These are phyloP conservation scores for Apiotrichum mycotoxinovorans DNA, from an alignment of 1,284 basidiomycete genomes.

Conservation along the genomic window DNA sequence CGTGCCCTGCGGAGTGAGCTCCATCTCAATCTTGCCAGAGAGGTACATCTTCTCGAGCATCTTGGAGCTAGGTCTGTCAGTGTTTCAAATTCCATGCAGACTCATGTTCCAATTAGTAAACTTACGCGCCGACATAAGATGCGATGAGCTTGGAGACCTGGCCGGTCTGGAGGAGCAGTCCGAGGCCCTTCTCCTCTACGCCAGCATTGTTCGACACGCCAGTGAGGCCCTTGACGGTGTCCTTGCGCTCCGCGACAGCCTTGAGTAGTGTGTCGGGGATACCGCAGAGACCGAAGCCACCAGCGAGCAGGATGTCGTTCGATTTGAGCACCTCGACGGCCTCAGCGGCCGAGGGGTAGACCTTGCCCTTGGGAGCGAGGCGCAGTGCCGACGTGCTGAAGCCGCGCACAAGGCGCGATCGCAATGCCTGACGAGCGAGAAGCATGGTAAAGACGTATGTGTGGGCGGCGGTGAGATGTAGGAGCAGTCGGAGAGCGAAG, in stretches of 20 bases:
- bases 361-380: slow-evolving; percentile 52
- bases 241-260: slow-evolving; percentile 64
- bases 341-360: slow-evolving; percentile 73
- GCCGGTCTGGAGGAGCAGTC: slow-evolving; percentile 66
- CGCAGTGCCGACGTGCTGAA: slow-evolving; percentile 7
- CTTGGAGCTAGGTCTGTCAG: slow-evolving; percentile 41
- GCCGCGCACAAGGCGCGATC: slow-evolving; percentile 3
- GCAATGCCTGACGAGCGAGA: background rate
- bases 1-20: slow-evolving; percentile 85
- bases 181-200: slow-evolving; percentile 44
- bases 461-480: too few relatives aligned
- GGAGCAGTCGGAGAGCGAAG: too few relatives aligned
- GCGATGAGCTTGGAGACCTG: slow-evolving; percentile 80
- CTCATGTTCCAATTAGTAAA: background rate
- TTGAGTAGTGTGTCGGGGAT: slow-evolving; percentile 71
- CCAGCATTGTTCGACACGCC: slow-evolving; percentile 91
- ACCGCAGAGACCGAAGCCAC: slow-evolving; percentile 55
- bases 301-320: slow-evolving; percentile 73
- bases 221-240: slow-evolving; percentile 67
- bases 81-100: too few relatives aligned
- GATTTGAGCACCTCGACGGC: slow-evolving; percentile 77
- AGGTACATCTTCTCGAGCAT: slow-evolving; percentile 63
- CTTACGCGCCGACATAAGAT: slow-evolving; percentile 68
- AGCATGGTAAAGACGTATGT: too few relatives aligned
- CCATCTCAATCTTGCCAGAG: slow-evolving; percentile 73